These are phyloP conservation scores for Picochlorum sp. DNA, from an alignment of 139 green algal genomes.

Conservation along the genomic window DNA sequence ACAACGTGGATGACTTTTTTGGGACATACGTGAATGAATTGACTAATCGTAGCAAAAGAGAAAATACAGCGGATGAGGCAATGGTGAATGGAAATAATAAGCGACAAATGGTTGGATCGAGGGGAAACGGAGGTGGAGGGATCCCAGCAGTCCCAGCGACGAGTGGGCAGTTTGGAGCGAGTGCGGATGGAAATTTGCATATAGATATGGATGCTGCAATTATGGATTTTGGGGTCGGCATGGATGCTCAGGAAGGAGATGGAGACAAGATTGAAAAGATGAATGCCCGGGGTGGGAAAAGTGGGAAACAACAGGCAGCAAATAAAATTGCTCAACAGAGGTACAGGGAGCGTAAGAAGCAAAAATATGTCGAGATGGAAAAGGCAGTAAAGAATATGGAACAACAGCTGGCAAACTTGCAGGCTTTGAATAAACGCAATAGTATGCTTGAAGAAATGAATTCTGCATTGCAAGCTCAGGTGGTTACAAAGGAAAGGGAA, in stretches of 20 bases:
- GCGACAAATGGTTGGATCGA: too few relatives aligned
- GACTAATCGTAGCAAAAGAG: conserved; percentile 6
- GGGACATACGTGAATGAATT: conserved; percentile 14
- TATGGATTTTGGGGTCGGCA: background rate
- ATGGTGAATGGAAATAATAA: too few relatives aligned
- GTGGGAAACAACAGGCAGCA: conserved; percentile 22
- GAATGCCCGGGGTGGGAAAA: background rate
- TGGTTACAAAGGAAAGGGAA: conserved; percentile 16
- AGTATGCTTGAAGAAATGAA: conserved; percentile 24
- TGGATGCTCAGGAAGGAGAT: background rate
- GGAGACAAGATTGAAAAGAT: background rate
- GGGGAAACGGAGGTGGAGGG: too few relatives aligned
- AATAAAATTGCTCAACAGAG: conserved; percentile 33
- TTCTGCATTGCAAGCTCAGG: conserved; percentile 10
- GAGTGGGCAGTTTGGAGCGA: too few relatives aligned
- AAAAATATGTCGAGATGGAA: conserved; percentile 27
- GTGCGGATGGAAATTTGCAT: too few relatives aligned
- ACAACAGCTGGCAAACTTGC: background rate
- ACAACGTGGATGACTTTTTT: conserved; percentile 24
- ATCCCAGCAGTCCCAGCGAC: too few relatives aligned
- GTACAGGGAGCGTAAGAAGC: conserved; percentile 35
- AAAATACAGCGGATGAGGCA: too few relatives aligned
- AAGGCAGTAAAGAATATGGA: conserved; percentile 7
- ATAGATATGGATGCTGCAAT: too few relatives aligned
- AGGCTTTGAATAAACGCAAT: conserved; percentile 16